Evolutionary conservation across 1,139 yeast genomes (phyloP), one percentile per base, ranked within the genome.

Genomic region (Taphrina betulina): DNA sequence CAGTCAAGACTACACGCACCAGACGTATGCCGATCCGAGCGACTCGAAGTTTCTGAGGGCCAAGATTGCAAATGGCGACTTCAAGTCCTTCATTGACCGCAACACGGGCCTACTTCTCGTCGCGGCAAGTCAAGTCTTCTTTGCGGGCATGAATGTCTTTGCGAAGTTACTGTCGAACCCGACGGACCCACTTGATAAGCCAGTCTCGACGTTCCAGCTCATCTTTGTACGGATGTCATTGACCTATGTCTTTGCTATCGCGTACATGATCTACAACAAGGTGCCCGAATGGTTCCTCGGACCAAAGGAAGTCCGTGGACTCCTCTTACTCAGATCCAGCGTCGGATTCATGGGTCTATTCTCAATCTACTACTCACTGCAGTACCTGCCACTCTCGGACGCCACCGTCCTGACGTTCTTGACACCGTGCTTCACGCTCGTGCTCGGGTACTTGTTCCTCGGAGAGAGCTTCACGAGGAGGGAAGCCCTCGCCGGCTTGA

Each of bases 331-430:
- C n/a, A 74, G 96, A 60, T 95, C 95, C 0, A 59, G 75, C 1
- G 75, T 81, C 19, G 96, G 96, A 2, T 88, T 86, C 63, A 68
- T 83, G 60, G 95, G 95, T 1, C 89, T 85, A 2, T 83, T 83
- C 67, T 83, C 88, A 2, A 70, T 83, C 66, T 88, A 87, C 68
- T 86, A 76, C 67, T 80, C 95, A 1, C 72, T 89, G 61, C 77
- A 81, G 17, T 86, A 85, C 67, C 74, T 89, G 46, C 79, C 87
- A 57, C 76, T 86, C n/a, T 81, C 88, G 48, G 86, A 82, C 61
- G 88, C 95, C 0, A 83, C 86, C 1, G 84, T 87, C 14, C 82
- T 89, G 57, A 81, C 94, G 0, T 89, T 88, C 63, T 70, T 89
- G 62, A 75, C 82, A 0, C 96, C 96, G 0, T 77, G 86, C 61